A percentile compares a stretch with the other conserved stretches of the same genome.
Conservation (phyloP, 345 rosid genomes). For the Euphorbia lathyris region DNA sequence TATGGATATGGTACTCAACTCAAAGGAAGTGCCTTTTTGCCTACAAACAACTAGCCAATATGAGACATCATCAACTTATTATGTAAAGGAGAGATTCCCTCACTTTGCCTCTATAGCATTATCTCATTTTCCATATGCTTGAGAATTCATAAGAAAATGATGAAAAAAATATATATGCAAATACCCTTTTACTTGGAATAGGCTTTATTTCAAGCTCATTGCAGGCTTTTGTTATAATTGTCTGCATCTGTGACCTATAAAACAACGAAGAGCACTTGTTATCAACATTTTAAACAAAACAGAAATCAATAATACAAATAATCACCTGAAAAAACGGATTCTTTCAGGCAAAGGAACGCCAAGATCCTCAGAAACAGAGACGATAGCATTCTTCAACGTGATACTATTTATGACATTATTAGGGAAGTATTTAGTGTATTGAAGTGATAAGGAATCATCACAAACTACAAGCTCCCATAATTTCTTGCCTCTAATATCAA, state of each 20-base stretch:
- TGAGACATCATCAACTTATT: too few relatives aligned
- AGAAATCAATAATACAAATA: not conserved
- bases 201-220: conserved; percentile 78
- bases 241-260: conserved; percentile 93
- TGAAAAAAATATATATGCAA: conserved; percentile 13
- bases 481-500: conserved; percentile 85
- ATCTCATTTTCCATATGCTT: not conserved
- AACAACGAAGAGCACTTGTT: conserved; percentile 3
- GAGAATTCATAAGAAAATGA: not conserved
- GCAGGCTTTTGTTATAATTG: conserved; percentile 79
- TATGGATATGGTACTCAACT: not conserved
- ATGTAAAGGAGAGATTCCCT: too few relatives aligned
- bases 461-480: conserved; percentile 94
- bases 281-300: not conserved
- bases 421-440: conserved; percentile 78
- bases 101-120: too few relatives aligned
- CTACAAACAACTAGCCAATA: too few relatives aligned
- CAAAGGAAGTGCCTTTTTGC: too few relatives aligned
- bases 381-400: conserved; percentile 74
- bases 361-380: conserved; percentile 56
- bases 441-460: conserved; percentile 83
- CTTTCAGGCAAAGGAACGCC: conserved; percentile 75
- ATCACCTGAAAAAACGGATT: conserved; percentile 81
- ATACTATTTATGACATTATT: conserved; percentile 90
- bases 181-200: conserved; percentile 82